phyloP scores from a whole-genome alignment of 768 basidiomycete genomes.

The Pholiota microspora region DNA sequence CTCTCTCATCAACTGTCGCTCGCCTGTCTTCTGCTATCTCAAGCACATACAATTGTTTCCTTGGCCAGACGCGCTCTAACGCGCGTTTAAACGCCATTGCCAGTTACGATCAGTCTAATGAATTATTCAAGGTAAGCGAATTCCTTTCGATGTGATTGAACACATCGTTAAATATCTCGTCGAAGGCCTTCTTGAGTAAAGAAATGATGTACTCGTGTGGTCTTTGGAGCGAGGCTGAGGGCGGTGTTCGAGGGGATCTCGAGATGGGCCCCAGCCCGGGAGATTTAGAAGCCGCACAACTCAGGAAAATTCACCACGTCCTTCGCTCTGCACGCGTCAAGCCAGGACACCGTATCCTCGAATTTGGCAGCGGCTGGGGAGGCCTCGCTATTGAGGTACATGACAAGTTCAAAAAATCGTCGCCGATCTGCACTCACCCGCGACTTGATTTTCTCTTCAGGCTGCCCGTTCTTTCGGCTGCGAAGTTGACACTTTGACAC shows the following conservation, averaged over 20 bases:
- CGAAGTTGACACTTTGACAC: conserved; percentile 86
- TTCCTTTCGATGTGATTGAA: not conserved
- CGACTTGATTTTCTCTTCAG: conserved; percentile 27
- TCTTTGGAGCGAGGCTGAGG: conserved; percentile 78
- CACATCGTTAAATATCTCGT: not conserved
- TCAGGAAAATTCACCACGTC: conserved; percentile 80
- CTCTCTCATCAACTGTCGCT: conserved; percentile 54
- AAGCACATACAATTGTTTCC: conserved; percentile 65
- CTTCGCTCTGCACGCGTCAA: conserved; percentile 74
- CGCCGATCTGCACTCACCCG: conserved; percentile 1
- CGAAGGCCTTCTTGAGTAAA: conserved; percentile 70
- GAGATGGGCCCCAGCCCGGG: conserved; percentile 51
- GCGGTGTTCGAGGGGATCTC: conserved; percentile 75
- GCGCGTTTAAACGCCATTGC: conserved; percentile 80
- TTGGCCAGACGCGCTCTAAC: conserved; percentile 71
- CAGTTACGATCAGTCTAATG: conserved; percentile 92
- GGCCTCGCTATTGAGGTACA: conserved; percentile 82
- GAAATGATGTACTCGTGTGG: conserved; percentile 98
- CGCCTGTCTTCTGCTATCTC: conserved; percentile 58
- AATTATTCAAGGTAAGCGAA: conserved; percentile 66
- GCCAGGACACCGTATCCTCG: conserved; percentile 78
- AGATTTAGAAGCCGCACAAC: conserved; percentile 80
- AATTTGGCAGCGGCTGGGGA: conserved; percentile 95
- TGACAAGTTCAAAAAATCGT: conserved; percentile 4
- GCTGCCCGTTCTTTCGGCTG: conserved; percentile 72